A percentile compares a stretch with the other conserved stretches of the same genome.
Conservation (phyloP, 1,284 basidiomycete genomes). For the Heterobasidion parviporum region DNA sequence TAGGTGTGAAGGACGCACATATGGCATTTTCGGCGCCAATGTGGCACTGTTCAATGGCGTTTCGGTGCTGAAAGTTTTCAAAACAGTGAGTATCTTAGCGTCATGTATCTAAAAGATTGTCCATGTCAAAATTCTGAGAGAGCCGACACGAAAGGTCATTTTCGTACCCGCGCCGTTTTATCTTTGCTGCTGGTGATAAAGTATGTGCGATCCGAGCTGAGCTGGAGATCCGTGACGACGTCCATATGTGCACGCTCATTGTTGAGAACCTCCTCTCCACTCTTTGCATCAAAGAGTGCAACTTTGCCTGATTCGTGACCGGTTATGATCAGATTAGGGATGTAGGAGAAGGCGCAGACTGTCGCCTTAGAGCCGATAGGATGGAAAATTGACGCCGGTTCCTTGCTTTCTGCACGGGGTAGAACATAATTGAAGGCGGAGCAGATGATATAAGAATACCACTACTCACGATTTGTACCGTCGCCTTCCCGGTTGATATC, state of each 20-base stretch:
- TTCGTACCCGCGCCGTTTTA: constrained; percentile 82
- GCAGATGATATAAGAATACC: constrained; percentile 9
- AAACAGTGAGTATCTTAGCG: constrained; percentile 78
- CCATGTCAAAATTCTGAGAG: neutral
- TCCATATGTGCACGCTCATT: constrained; percentile 84
- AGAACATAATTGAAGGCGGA: neutral
- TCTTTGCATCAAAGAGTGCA: constrained; percentile 81
- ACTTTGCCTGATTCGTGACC: constrained; percentile 96
- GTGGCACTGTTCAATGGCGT: constrained; percentile 95
- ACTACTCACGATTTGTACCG: constrained; percentile 58
- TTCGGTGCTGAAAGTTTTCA: constrained; percentile 92
- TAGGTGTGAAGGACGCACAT: constrained; percentile 36
- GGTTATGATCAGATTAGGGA: constrained; percentile 79
- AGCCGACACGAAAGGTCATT: constrained; percentile 9
- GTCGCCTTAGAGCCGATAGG: constrained; percentile 93
- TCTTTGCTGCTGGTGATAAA: constrained; percentile 97
- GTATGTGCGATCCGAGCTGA: constrained; percentile 87
- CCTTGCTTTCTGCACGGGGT: constrained; percentile 56
- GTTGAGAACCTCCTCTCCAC: constrained; percentile 76
- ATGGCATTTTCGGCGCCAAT: constrained; percentile 79
- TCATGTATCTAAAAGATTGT: constrained; percentile 67
- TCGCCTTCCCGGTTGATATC: constrained; percentile 78
- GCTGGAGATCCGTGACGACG: constrained; percentile 87
- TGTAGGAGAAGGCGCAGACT: constrained; percentile 85
- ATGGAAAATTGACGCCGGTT: constrained; percentile 75